Evolutionary conservation across 192 early-diverging fungal species (phyloP).

Genomic region (Coemansia sp.): DNA sequence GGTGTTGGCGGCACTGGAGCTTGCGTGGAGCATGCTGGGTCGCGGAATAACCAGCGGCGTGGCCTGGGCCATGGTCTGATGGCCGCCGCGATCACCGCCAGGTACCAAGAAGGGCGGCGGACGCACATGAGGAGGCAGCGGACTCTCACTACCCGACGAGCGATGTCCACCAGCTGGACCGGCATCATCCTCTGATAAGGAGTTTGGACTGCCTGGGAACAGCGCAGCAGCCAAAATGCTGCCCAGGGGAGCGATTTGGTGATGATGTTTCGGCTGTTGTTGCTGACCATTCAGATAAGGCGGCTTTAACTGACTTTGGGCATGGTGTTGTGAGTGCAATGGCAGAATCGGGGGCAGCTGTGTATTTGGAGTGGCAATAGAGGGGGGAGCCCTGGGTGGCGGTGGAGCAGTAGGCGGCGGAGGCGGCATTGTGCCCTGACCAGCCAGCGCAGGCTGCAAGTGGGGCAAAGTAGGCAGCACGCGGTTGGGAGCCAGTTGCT

Average conservation of each 20-base stretch:
- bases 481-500: constrained; percentile 27
- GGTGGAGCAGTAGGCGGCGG: constrained; percentile 42
- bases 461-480: constrained; percentile 50
- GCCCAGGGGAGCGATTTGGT: constrained; percentile 49
- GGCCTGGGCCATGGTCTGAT: constrained; percentile 54
- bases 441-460: constrained; percentile 45
- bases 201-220: constrained; percentile 55
- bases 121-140: constrained; percentile 39
- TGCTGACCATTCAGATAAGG: constrained; percentile 22
- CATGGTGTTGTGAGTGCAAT: constrained; percentile 4
- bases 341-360: constrained; percentile 45
- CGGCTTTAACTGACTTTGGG: constrained; percentile 18
- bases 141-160: constrained; percentile 55
- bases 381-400: constrained; percentile 5
- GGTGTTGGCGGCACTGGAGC: neutral
- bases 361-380: neutral
- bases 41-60: constrained; percentile 52
- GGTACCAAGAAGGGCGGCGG: constrained; percentile 52
- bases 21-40: constrained; percentile 23
- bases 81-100: constrained; percentile 50
- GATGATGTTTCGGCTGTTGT: constrained; percentile 13
- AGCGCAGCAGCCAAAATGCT: constrained; percentile 46
- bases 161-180: constrained; percentile 44
- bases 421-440: constrained; percentile 50
- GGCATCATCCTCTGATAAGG: constrained; percentile 43